Conservation (phyloP, 2,329 filamentous ascomycete genomes). For the Ascocoryne sarcoides region DNA sequence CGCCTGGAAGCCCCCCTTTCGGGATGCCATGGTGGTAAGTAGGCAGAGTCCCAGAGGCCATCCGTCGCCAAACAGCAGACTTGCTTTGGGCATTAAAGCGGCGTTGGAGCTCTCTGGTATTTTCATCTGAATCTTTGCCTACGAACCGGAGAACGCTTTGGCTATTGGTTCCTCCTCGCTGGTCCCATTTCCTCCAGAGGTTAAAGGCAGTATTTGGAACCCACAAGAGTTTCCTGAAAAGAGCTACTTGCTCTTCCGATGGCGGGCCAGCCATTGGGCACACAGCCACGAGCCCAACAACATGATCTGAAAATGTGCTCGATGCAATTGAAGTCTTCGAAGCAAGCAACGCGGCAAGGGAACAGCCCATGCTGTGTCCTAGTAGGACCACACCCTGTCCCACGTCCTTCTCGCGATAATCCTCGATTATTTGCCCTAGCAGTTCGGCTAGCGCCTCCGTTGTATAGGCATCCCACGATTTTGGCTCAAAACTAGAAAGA, state of each 20-base stretch:
- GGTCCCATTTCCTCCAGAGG: conserved; percentile 68
- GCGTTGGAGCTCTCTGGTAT: conserved; percentile 59
- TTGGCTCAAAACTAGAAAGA: conserved; percentile 63
- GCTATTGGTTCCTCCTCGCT: conserved; percentile 68
- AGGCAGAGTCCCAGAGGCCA: conserved; percentile 66
- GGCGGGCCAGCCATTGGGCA: conserved; percentile 66
- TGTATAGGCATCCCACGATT: conserved; percentile 68
- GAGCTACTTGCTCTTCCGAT: conserved; percentile 40
- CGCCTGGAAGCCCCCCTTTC: conserved; percentile 57
- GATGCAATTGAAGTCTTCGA: conserved; percentile 40
- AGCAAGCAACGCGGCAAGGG: conserved; percentile 64
- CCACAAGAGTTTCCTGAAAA: conserved; percentile 50
- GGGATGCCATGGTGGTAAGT: conserved; percentile 43
- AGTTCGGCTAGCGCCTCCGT: conserved; percentile 68
- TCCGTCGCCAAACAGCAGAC: conserved; percentile 73
- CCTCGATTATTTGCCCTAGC: conserved; percentile 64
- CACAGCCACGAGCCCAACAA: conserved; percentile 71
- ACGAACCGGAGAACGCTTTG: conserved; percentile 72
- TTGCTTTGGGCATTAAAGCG: conserved; percentile 75
- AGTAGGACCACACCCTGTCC: conserved; percentile 70
- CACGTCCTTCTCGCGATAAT: conserved; percentile 55
- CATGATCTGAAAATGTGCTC: conserved; percentile 47
- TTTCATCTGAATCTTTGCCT: conserved; percentile 54
- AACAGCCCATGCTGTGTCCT: conserved; percentile 85
- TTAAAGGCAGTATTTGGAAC: conserved; percentile 68